Evolutionary conservation across 768 basidiomycete genomes (phyloP).

Genomic region (Suillus alpinus): DNA sequence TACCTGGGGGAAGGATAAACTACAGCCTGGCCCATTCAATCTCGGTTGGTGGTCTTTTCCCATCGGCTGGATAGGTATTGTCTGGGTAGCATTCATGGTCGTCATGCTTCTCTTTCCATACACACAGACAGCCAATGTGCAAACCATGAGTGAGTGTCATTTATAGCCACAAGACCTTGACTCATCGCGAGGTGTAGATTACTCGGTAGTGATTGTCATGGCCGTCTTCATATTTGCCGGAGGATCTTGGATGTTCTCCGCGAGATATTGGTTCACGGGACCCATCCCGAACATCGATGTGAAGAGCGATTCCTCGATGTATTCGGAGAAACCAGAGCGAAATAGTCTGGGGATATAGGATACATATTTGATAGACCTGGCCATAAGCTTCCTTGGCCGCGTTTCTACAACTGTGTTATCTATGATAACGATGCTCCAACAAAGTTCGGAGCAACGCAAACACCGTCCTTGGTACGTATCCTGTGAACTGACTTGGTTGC

Average conservation of each 20-base stretch:
- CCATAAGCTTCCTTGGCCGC: neutral
- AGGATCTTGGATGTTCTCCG: slow-evolving; percentile 32
- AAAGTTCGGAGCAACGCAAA: slow-evolving; percentile 76
- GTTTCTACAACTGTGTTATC: slow-evolving; percentile 11
- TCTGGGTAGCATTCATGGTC: slow-evolving; percentile 33
- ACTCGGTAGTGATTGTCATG: slow-evolving; percentile 28
- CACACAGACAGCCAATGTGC: slow-evolving; percentile 15
- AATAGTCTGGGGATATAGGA: neutral
- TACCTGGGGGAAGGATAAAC: slow-evolving; percentile 30
- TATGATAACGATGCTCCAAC: slow-evolving; percentile 93
- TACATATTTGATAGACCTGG: neutral
- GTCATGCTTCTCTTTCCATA: slow-evolving; percentile 34
- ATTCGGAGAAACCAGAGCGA: slow-evolving; percentile 6
- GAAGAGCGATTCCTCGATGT: slow-evolving; percentile 2
- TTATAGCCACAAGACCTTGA: neutral
- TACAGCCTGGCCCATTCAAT: slow-evolving; percentile 34
- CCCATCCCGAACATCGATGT: slow-evolving; percentile 29
- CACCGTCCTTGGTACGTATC: slow-evolving; percentile 83
- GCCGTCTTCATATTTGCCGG: slow-evolving; percentile 30
- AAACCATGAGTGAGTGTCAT: slow-evolving; percentile 33
- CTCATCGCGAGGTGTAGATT: slow-evolving; percentile 11
- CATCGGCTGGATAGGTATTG: slow-evolving; percentile 28
- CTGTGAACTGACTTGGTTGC: slow-evolving; percentile 73
- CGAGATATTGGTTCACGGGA: slow-evolving; percentile 33
- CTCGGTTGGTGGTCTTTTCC: slow-evolving; percentile 29